These are phyloP conservation scores for Colletotrichum chlorophyti DNA, from an alignment of 2,329 filamentous ascomycete genomes.

Conservation along the genomic window DNA sequence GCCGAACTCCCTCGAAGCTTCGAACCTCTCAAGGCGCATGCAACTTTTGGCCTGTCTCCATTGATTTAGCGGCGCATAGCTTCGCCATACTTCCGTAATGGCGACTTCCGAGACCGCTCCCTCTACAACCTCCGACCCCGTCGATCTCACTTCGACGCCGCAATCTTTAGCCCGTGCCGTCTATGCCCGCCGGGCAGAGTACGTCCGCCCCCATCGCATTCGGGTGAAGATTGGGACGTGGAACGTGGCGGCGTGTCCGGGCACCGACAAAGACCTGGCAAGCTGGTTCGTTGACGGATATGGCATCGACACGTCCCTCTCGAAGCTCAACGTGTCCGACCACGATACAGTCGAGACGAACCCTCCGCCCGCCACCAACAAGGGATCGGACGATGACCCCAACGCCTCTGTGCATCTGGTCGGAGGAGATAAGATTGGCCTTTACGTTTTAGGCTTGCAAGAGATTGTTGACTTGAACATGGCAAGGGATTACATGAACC, in stretches of 20 bases:
- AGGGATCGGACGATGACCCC: constrained; percentile 33
- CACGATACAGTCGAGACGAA: constrained; percentile 43
- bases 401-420: constrained; percentile 50
- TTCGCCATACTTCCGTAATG: constrained; percentile 14
- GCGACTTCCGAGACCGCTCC: constrained; percentile 11
- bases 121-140: constrained; percentile 48
- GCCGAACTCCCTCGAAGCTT: too few species aligned
- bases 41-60: too few species aligned
- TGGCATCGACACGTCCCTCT: constrained; percentile 70
- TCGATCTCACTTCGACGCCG: constrained; percentile 53
- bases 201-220: constrained; percentile 75
- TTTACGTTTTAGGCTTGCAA: constrained; percentile 91
- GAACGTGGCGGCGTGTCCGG: constrained; percentile 89
- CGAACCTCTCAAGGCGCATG: too few species aligned
- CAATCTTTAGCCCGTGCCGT: constrained; percentile 70
- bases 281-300: constrained; percentile 86
- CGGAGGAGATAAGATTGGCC: constrained; percentile 74
- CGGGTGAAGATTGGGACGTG: constrained; percentile 91
- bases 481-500: constrained; percentile 77
- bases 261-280: constrained; percentile 85
- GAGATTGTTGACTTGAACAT: constrained; percentile 89
- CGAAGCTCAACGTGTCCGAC: constrained; percentile 56
- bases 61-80: neutral
- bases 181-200: constrained; percentile 78
- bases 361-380: neutral